Conservation (phyloP, 2,329 filamentous ascomycete genomes). For the Sporothrix inflata region DNA sequence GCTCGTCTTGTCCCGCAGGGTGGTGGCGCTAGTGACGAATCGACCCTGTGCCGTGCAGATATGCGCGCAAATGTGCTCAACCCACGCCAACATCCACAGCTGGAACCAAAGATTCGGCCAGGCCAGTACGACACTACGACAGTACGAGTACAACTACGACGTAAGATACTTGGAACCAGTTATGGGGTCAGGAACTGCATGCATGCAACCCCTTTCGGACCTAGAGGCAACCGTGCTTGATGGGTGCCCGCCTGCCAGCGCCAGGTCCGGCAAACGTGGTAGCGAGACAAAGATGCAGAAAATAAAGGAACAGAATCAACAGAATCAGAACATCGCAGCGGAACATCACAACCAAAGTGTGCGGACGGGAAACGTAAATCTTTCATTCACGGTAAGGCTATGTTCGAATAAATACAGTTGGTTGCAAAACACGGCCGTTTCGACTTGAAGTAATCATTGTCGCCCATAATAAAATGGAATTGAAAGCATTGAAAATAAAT, state of each 20-base stretch:
- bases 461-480: no score
- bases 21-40: constrained; percentile 27
- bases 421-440: no score
- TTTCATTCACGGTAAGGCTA: no score
- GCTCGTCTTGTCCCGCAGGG: background rate
- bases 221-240: background rate
- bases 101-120: background rate
- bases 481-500: no score
- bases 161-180: background rate
- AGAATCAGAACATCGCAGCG: background rate
- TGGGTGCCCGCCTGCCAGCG: background rate
- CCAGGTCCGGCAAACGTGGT: background rate
- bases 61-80: constrained; percentile 36
- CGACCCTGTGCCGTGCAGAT: constrained; percentile 28
- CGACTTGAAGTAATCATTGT: no score
- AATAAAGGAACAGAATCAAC: no score
- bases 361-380: background rate
- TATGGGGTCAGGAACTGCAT: background rate
- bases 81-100: background rate
- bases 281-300: no score
- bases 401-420: no score
- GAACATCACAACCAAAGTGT: background rate
- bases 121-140: no score
- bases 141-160: background rate
- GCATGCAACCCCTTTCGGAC: constrained; percentile 1